These are phyloP conservation scores for Clathrospora elynae DNA, from an alignment of 2,329 filamentous ascomycete genomes.

Conservation along the genomic window DNA sequence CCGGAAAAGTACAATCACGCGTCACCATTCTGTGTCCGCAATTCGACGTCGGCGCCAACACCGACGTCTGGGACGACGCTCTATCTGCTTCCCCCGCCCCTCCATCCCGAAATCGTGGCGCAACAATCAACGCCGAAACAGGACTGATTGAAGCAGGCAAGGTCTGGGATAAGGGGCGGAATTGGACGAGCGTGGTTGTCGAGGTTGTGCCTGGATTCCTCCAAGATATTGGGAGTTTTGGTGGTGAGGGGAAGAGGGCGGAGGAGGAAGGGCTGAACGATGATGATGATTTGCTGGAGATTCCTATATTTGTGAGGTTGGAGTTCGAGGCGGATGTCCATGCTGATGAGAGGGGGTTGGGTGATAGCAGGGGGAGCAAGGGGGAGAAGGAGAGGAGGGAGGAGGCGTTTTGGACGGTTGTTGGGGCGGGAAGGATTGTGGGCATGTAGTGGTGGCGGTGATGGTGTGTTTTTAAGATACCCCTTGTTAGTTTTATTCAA, in stretches of 20 bases:
- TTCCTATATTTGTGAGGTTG: constrained; percentile 89
- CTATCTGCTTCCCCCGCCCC: constrained; percentile 57
- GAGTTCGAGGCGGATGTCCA: constrained; percentile 83
- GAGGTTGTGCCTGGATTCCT: constrained; percentile 73
- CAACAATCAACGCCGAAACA: constrained; percentile 27
- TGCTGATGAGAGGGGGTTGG: constrained; percentile 53
- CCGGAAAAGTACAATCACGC: constrained; percentile 56
- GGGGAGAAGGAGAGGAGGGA: constrained; percentile 77
- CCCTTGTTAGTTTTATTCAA: too few species aligned
- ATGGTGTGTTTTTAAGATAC: constrained; percentile 2
- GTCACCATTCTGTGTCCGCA: constrained; percentile 94
- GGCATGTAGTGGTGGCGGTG: constrained; percentile 10
- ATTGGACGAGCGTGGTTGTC: constrained; percentile 92
- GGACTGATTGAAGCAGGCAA: constrained; percentile 78
- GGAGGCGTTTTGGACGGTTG: constrained; percentile 92
- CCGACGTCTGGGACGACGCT: constrained; percentile 92
- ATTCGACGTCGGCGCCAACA: constrained; percentile 92
- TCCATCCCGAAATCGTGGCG: constrained; percentile 39
- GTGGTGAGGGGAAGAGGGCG: too few species aligned
- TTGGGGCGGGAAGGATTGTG: constrained; percentile 82
- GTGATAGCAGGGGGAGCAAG: constrained; percentile 56
- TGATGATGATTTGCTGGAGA: constrained; percentile 75
- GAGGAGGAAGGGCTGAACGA: constrained; percentile 46
- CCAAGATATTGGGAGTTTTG: constrained; percentile 15
- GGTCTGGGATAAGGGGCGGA: constrained; percentile 91